These are phyloP conservation scores for Candida chilensis DNA, from an alignment of 805 yeast genomes.

Conservation along the genomic window DNA sequence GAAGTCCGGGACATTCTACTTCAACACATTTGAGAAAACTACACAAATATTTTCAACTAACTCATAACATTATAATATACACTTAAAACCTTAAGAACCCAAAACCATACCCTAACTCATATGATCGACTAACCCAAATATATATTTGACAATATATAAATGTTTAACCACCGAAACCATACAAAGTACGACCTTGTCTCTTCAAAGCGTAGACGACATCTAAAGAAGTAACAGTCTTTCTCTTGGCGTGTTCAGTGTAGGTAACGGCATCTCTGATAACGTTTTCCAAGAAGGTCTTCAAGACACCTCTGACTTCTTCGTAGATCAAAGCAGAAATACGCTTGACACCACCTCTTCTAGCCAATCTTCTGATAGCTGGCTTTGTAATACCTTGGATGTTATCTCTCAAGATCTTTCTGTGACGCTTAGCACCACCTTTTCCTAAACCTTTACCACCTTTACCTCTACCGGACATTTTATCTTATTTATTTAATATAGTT, in stretches of 20 bases:
- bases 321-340: slow-evolving; percentile 98
- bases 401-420: slow-evolving; percentile 98
- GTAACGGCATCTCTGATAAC: slow-evolving; percentile 99
- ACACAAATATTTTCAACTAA: too few relatives aligned
- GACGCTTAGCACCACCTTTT: slow-evolving; percentile 99
- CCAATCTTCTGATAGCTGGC: slow-evolving; percentile 99
- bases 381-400: slow-evolving; percentile 99
- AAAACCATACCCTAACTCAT: too few relatives aligned
- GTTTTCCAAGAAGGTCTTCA: slow-evolving; percentile 91
- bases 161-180: slow-evolving; percentile 98
- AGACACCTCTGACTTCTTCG: slow-evolving; percentile 97
- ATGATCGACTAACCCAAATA: not conserved
- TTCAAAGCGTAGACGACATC: slow-evolving; percentile 98
- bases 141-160: slow-evolving; percentile 3
- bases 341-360: slow-evolving; percentile 99
- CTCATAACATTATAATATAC: too few relatives aligned
- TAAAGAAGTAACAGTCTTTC: slow-evolving; percentile 98
- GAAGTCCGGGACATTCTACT: too few relatives aligned
- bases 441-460: slow-evolving; percentile 99
- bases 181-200: slow-evolving; percentile 99
- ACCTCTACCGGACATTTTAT: slow-evolving; percentile 95
- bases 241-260: slow-evolving; percentile 99
- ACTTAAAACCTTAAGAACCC: too few relatives aligned
- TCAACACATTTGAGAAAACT: too few relatives aligned
- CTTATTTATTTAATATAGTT: slow-evolving; percentile 11